Percentiles rank a stretch among this genome's conserved stretches.
phyloP scores from a whole-genome alignment of 1,284 basidiomycete genomes.

The Vanrija humicola region DNA sequence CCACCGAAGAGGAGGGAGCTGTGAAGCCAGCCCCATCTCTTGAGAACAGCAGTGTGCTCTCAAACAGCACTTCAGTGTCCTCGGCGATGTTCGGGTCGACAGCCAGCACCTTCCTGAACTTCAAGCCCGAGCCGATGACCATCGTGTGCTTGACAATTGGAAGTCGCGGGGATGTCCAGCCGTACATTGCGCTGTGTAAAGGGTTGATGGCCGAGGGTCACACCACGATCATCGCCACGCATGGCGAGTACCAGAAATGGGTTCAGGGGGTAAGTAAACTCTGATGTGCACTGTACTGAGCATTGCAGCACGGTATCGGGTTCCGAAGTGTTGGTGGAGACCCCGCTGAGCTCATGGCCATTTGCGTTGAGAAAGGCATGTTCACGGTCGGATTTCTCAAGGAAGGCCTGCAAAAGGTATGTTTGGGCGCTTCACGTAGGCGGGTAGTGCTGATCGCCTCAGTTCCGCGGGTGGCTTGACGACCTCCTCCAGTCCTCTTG shows the following conservation, averaged over 20 bases:
- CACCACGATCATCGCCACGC: conserved; percentile 53
- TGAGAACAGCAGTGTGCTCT: no score
- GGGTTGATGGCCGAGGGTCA: conserved; percentile 69
- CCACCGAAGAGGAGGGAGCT: background rate
- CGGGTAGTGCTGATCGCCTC: conserved; percentile 2
- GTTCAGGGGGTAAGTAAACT: conserved; percentile 72
- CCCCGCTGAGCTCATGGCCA: conserved; percentile 89
- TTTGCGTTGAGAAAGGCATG: conserved; percentile 93
- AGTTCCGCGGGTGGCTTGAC: conserved; percentile 97
- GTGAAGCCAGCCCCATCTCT: no score
- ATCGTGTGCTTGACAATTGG: conserved; percentile 95
- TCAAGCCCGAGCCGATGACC: conserved; percentile 79
- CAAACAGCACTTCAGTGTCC: conserved; percentile 43
- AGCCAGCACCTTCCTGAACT: conserved; percentile 89
- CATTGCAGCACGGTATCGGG: conserved; percentile 75
- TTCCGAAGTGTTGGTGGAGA: conserved; percentile 92
- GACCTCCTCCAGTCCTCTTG: conserved; percentile 89
- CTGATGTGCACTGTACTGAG: conserved; percentile 3
- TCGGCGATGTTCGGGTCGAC: conserved; percentile 77
- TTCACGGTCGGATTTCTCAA: conserved; percentile 92
- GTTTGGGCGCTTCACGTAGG: conserved; percentile 4
- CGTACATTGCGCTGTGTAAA: conserved; percentile 90
- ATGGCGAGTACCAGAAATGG: conserved; percentile 92
- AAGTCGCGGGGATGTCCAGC: conserved; percentile 87
- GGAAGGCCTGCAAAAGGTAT: conserved; percentile 79